Evolutionary conservation across 192 early-diverging fungal genomes (phyloP).

Genomic region (Umbelopsis sp.): DNA sequence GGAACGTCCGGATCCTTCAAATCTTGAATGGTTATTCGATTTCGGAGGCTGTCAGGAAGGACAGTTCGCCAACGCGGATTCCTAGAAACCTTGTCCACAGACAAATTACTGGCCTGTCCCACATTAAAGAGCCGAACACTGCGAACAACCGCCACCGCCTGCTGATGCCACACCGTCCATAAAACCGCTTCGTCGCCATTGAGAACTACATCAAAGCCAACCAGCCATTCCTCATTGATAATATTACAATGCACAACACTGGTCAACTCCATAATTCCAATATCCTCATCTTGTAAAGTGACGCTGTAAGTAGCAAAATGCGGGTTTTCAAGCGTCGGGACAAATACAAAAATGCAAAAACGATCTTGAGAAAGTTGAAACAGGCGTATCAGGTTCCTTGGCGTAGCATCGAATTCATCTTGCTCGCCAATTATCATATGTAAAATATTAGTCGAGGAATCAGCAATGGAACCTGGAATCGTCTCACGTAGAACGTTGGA

Average conservation of each 20-base stretch:
- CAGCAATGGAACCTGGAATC: conserved; percentile 1
- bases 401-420: neutral
- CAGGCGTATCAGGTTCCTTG: neutral
- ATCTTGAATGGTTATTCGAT: neutral
- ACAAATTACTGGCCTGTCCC: neutral
- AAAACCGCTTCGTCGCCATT: neutral
- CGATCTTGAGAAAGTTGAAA: neutral
- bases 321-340: neutral
- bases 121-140: neutral
- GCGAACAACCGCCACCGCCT: neutral
- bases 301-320: neutral
- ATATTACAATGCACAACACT: neutral
- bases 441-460: neutral
- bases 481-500: neutral
- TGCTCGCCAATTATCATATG: neutral
- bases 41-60: neutral
- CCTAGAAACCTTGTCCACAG: neutral
- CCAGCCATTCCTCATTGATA: neutral
- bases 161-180: neutral
- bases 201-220: neutral
- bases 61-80: neutral
- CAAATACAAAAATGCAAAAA: neutral
- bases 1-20: neutral
- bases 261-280: neutral
- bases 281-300: neutral